Evolutionary conservation across 805 yeast species (phyloP), one percentile per base, ranked within the genome.

Genomic region (Cyberlindnera euphorbiae): DNA sequence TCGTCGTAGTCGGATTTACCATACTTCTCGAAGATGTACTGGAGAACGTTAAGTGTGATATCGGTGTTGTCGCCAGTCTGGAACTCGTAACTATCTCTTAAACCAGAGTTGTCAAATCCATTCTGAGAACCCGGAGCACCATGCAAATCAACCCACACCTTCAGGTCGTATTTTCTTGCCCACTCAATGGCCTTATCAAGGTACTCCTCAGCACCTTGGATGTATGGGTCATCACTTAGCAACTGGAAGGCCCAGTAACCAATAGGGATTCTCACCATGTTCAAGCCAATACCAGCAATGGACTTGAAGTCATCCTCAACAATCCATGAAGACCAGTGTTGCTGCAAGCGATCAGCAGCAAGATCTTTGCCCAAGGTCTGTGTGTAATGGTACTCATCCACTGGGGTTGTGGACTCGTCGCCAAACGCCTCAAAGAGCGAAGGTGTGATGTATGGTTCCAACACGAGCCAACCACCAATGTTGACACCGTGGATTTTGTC

Each of bases 61-160:
- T 67, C 59, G 30, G 71, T 62, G 53, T 81, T 79, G 39, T 70
- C 66, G 23, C 66, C 69, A 30, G 69, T 55, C 52, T 71, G 82
- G 76, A 83, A 87, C 3, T 59, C 59, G 32, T 67, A 54, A 2
- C 50, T 26, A 55, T 82, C 96, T 52, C 95, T 73, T 44, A 75
- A 64, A 18, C 97, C 97, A 8, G 95, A 85, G 66, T 89, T 89
- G 61, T 89, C 97, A 54, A 87, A 90, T 11, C 97, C 97, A 58
- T 89, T 89, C 60, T 89, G 97, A 16, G 95, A 83, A 16, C 96
- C 97, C 23, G 96, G 94, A n/a, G 83, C 95, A 44, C 97, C 97
- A 58, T 89, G 97, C 53, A 89, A 62, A 59, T 90, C 97, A 29
- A 89, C 71, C 96, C 96, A 87, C 17, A 77, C 95, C 55, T 79